A percentile compares a stretch with the other conserved stretches of the same genome.
Evolutionary conservation across 495 filamentous ascomycete species (phyloP).

Genomic region (Umbilicaria muhlenbergii): DNA sequence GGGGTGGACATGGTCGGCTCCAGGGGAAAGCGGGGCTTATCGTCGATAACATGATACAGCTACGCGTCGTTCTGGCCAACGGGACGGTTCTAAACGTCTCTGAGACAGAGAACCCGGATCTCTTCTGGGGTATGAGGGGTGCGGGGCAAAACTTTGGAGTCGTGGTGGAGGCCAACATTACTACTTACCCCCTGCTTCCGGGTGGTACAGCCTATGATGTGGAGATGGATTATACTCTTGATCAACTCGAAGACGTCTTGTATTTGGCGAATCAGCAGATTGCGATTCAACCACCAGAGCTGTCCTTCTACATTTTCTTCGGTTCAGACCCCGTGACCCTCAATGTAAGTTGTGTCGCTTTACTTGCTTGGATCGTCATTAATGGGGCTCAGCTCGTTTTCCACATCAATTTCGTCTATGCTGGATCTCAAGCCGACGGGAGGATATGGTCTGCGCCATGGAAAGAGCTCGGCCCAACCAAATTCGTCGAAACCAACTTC

Average conservation of each 20-base stretch:
- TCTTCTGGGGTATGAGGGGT: slow-evolving; percentile 11
- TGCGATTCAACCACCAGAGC: neutral
- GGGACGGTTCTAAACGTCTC: slow-evolving; percentile 6
- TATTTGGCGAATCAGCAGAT: too few species aligned
- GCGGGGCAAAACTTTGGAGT: slow-evolving; percentile 14
- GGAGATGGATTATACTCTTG: slow-evolving; percentile 6
- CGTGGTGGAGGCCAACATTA: slow-evolving; percentile 20
- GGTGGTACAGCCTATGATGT: slow-evolving; percentile 13
- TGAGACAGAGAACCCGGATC: slow-evolving; percentile 4
- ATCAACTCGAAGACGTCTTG: too few species aligned
- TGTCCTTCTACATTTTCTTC: neutral
- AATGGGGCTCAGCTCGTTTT: neutral
- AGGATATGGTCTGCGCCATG: neutral
- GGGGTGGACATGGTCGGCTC: slow-evolving; percentile 9
- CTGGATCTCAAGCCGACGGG: neutral
- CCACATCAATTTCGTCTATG: neutral
- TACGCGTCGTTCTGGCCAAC: slow-evolving; percentile 8
- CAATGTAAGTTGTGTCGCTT: neutral
- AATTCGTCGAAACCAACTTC: neutral
- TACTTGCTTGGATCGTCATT: neutral
- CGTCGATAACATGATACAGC: slow-evolving; percentile 6
- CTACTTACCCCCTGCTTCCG: slow-evolving; percentile 15
- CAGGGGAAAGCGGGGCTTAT: slow-evolving; percentile 8
- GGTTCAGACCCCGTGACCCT: slow-evolving; percentile 1
- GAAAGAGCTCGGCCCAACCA: neutral